Evolutionary conservation across 495 filamentous ascomycete species (phyloP), one percentile per base, ranked within the genome.

Genomic region (Cercophora sp.): DNA sequence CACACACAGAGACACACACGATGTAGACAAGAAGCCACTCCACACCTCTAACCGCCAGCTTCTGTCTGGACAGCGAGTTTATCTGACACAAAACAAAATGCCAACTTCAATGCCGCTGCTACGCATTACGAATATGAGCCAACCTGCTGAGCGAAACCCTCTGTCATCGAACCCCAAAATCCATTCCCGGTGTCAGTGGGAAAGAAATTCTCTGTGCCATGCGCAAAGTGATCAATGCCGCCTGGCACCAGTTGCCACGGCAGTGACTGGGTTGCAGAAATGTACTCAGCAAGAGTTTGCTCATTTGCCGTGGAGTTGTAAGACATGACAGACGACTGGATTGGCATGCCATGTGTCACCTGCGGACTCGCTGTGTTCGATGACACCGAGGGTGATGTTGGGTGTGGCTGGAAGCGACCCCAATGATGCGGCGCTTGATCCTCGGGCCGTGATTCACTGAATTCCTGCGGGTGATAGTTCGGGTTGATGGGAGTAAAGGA

Each of bases 401-500:
- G 56, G n/a, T 49, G 35, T 19, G 56, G 48, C 31, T 47, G 27
- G 8, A 27, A 29, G 27, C 13, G 8, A 6, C 13, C 8, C 29
- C 6, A 13, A 6, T 13, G 13, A 6, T 6, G 8, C 29, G 29
- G 29, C 8, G 29, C 29, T 13, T 32, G 29, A 13, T 32, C 29
- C 26, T n/a, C 1, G 32, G 27, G 41, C 10, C 24, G 36, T 19
- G 24, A 42, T 19, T 45, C 44, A 23, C 9, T n/a, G 13, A 6
- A 15, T 35, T 44, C 26, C 6, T 26, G 25, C 20, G 4, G 4
- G 26, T 34, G 20, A 10, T 56, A 64, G 9, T 65, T 63, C 39
- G 64, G 74, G 27, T 78, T 77, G 58, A 82, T 72, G 3, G 79
- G 78, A 18, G 75, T 76, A 49, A 80, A 80, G 1, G 76, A 74